phyloP scores from a whole-genome alignment of 2,329 filamentous ascomycete genomes.

The Sporothrix phasma region DNA sequence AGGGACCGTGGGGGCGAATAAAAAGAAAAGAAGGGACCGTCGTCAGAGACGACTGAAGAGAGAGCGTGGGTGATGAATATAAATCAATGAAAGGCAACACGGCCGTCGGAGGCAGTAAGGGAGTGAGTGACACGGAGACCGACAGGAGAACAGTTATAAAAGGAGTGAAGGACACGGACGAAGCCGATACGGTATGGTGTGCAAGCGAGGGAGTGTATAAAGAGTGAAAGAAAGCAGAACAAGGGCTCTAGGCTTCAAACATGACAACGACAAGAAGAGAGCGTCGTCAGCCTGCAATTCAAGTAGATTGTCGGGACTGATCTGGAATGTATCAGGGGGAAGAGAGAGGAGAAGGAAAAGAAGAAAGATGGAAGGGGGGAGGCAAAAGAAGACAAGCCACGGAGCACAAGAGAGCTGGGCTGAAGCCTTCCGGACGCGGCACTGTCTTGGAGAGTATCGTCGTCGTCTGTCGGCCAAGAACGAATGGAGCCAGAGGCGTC shows the following conservation, averaged over 20 bases:
- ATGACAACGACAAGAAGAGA: neutral
- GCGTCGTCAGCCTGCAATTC: constrained; percentile 6
- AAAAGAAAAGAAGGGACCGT: neutral
- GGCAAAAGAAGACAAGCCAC: neutral
- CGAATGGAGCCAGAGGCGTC: constrained; percentile 1
- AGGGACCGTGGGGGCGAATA: neutral
- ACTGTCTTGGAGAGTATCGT: neutral
- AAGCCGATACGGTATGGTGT: neutral
- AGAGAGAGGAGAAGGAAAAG: neutral
- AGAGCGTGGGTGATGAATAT: neutral
- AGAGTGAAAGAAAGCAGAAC: constrained; percentile 1
- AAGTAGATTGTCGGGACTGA: too few species aligned
- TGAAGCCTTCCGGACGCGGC: neutral
- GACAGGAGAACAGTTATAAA: neutral
- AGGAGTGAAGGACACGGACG: neutral
- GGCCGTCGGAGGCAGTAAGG: neutral
- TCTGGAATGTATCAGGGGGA: constrained; percentile 6
- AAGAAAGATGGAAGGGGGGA: neutral
- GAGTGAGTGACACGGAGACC: neutral
- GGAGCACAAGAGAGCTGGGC: neutral
- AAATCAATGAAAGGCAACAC: too few species aligned
- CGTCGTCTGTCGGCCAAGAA: neutral
- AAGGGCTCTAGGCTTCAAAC: neutral
- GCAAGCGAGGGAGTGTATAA: neutral
- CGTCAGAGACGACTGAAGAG: neutral